phyloP scores from a whole-genome alignment of 2,329 filamentous ascomycete genomes.

The Epichloe aotearoae region DNA sequence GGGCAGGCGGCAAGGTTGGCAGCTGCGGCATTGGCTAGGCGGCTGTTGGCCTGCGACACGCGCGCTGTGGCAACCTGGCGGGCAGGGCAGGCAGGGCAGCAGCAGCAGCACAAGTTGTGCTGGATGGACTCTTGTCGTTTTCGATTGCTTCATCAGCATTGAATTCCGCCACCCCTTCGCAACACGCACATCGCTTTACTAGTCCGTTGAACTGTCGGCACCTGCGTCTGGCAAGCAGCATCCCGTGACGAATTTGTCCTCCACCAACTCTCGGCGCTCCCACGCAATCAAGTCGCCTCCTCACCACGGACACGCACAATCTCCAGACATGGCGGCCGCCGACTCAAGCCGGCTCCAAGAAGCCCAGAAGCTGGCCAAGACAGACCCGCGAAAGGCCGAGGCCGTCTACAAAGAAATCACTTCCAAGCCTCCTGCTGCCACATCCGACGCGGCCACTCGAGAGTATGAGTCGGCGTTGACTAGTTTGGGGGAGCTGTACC shows the following conservation, averaged over 20 bases:
- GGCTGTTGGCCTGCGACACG: not conserved
- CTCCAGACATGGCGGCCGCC: slow-evolving; percentile 38
- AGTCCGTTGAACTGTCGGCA: not conserved
- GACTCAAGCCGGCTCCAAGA: slow-evolving; percentile 63
- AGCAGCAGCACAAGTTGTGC: not conserved
- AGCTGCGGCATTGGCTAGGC: not conserved
- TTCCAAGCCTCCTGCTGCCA: slow-evolving; percentile 69
- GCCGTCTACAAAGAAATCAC: slow-evolving; percentile 81
- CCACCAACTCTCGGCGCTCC: not conserved
- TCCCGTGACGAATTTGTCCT: not conserved
- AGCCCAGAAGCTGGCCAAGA: slow-evolving; percentile 72
- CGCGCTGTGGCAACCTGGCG: slow-evolving; percentile 24
- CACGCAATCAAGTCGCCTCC: not conserved
- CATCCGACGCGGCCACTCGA: slow-evolving; percentile 69
- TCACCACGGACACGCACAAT: not conserved
- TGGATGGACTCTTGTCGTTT: not conserved
- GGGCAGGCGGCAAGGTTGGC: not conserved
- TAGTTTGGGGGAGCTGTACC: slow-evolving; percentile 81
- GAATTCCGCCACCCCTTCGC: not conserved
- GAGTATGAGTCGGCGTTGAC: slow-evolving; percentile 87
- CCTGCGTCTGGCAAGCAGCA: not conserved
- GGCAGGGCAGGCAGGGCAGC: not conserved
- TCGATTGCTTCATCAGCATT: not conserved
- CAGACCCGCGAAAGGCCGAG: slow-evolving; percentile 74
- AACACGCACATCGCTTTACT: not conserved